phyloP scores from a whole-genome alignment of 495 filamentous ascomycete species.

The Tetracladium marchalianum region DNA sequence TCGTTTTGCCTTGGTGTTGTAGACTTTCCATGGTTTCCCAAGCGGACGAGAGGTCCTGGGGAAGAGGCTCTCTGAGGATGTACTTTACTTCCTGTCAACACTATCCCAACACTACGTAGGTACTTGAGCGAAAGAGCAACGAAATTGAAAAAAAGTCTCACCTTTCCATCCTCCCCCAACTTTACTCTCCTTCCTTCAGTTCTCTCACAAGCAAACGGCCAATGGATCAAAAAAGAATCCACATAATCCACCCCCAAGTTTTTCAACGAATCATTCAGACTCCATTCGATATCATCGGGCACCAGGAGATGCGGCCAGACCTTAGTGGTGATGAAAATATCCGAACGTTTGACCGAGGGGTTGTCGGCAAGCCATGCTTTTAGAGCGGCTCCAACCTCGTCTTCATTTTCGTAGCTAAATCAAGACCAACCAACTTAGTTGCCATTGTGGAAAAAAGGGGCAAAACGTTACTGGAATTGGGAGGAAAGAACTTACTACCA shows the following conservation, averaged over 20 bases:
- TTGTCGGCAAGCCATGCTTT: slow-evolving; percentile 47
- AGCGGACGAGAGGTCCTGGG: slow-evolving; percentile 35
- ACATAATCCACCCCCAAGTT: slow-evolving; percentile 56
- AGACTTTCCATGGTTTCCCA: slow-evolving; percentile 46
- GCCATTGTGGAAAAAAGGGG: not conserved
- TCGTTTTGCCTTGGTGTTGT: slow-evolving; percentile 32
- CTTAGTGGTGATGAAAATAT: slow-evolving; percentile 57
- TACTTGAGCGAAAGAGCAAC: slow-evolving; percentile 14
- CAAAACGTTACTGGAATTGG: not conserved
- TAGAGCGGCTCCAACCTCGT: slow-evolving; percentile 59
- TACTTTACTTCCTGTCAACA: slow-evolving; percentile 27
- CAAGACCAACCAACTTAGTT: not conserved
- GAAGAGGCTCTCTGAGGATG: slow-evolving; percentile 13
- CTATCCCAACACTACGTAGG: slow-evolving; percentile 5
- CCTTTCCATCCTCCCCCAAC: slow-evolving; percentile 46
- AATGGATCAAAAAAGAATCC: slow-evolving; percentile 44
- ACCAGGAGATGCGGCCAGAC: slow-evolving; percentile 54
- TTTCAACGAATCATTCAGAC: slow-evolving; percentile 50
- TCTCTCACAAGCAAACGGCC: slow-evolving; percentile 42
- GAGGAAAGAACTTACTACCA: slow-evolving; percentile 35
- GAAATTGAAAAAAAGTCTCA: slow-evolving; percentile 2
- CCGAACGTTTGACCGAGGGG: slow-evolving; percentile 37
- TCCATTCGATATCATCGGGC: slow-evolving; percentile 48
- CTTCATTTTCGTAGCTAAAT: slow-evolving; percentile 56
- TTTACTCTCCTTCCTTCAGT: slow-evolving; percentile 38